Conservation (phyloP, 148 eudicot genomes). For the Rhododendron mucronatum region DNA sequence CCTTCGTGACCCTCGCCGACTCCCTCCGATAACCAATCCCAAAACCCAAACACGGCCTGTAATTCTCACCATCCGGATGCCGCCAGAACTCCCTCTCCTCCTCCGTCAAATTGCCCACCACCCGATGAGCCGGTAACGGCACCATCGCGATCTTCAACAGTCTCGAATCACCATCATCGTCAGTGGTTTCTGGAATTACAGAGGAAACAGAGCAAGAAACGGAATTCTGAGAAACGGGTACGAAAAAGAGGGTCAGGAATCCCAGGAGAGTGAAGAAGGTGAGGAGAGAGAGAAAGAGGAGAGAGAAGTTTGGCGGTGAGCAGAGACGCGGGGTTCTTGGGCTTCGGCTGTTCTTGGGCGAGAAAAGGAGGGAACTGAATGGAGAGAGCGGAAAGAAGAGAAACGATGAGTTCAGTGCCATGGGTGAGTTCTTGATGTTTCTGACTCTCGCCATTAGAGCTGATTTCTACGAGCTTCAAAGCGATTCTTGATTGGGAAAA, state of each 20-base stretch:
- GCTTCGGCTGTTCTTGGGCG: constrained; percentile 37
- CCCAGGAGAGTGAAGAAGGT: constrained; percentile 27
- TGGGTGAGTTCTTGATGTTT: constrained; percentile 25
- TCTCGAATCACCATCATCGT: constrained; percentile 4
- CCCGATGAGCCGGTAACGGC: constrained; percentile 51
- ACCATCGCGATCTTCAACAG: constrained; percentile 42
- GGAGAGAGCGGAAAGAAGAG: constrained; percentile 43
- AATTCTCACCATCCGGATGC: constrained; percentile 59
- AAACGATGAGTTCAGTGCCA: constrained; percentile 27
- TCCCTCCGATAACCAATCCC: constrained; percentile 41
- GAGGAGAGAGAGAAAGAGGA: constrained; percentile 36
- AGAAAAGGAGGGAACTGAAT: constrained; percentile 25
- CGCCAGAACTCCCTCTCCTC: constrained; percentile 51
- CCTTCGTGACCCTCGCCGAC: constrained; percentile 35
- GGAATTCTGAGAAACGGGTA: constrained; percentile 22
- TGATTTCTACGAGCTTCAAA: neutral
- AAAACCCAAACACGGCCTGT: constrained; percentile 56
- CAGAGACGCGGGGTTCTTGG: constrained; percentile 23
- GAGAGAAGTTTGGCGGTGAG: constrained; percentile 20
- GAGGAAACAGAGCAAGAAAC: constrained; percentile 26
- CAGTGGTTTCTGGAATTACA: constrained; percentile 7
- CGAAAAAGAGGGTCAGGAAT: constrained; percentile 20
- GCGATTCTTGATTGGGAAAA: neutral
- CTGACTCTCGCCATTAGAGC: constrained; percentile 26
- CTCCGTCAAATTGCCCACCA: constrained; percentile 23